Evolutionary conservation across 2,329 filamentous ascomycete genomes (phyloP).

Genomic region (Nemania bipapillata): DNA sequence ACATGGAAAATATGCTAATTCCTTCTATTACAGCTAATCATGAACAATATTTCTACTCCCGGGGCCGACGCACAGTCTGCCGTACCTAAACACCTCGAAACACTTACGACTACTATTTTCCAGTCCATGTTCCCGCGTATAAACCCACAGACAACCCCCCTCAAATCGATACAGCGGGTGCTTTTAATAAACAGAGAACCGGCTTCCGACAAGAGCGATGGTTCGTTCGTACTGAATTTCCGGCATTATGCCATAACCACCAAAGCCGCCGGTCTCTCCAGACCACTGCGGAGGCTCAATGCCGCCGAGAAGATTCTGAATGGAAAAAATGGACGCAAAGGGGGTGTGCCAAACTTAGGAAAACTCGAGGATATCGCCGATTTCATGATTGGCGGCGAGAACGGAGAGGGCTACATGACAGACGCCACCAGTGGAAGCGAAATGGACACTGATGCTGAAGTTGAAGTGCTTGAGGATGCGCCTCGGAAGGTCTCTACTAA

Average conservation of each 20-base stretch:
- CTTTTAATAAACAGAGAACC: constrained; percentile 87
- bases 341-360: constrained; percentile 84
- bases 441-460: constrained; percentile 91
- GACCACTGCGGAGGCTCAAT: constrained; percentile 83
- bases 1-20: constrained; percentile 8
- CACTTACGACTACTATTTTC: constrained; percentile 91
- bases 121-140: constrained; percentile 96
- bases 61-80: constrained; percentile 69
- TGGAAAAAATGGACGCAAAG: constrained; percentile 70
- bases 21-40: constrained; percentile 73
- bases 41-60: constrained; percentile 92
- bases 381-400: constrained; percentile 86
- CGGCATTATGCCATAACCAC: constrained; percentile 96
- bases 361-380: constrained; percentile 93
- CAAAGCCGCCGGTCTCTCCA: constrained; percentile 83
- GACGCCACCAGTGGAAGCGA: constrained; percentile 89
- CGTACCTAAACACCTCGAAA: constrained; percentile 93
- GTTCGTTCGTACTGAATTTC: constrained; percentile 84
- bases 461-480: constrained; percentile 79
- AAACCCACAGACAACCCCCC: constrained; percentile 86
- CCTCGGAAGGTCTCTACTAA: constrained; percentile 68
- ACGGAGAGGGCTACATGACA: constrained; percentile 83
- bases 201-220: constrained; percentile 64
- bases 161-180: constrained; percentile 91
- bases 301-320: constrained; percentile 82